Evolutionary conservation across 495 filamentous ascomycete genomes (phyloP).

Genomic region (Pseudotulostoma volvatum): DNA sequence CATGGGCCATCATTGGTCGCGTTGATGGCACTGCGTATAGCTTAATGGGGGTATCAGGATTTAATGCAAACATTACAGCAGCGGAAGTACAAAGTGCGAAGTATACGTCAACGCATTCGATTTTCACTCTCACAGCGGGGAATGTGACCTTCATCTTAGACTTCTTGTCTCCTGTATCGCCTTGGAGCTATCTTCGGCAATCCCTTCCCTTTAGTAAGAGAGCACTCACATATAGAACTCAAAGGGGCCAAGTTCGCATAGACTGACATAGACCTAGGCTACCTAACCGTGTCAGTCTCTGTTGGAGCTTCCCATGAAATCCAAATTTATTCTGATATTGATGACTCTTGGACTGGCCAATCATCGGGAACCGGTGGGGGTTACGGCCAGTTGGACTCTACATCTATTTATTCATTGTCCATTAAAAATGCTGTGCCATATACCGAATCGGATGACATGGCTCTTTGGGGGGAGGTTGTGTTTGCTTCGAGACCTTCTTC

Average conservation of each 20-base stretch:
- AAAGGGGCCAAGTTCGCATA: no score
- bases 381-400: constrained; percentile 13
- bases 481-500: no score
- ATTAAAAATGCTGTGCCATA: no score
- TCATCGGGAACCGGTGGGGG: no score
- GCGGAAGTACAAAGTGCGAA: constrained; percentile 24
- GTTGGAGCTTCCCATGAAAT: constrained; percentile 14
- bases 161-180: constrained; percentile 63
- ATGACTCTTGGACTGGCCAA: constrained; percentile 32
- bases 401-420: no score
- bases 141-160: constrained; percentile 25
- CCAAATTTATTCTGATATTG: constrained; percentile 34
- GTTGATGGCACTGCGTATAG: constrained; percentile 32
- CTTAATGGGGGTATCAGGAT: constrained; percentile 26
- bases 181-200: constrained; percentile 61
- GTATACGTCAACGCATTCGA: constrained; percentile 31
- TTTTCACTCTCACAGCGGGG: constrained; percentile 28
- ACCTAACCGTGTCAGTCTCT: constrained; percentile 49
- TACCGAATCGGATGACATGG: no score
- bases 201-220: constrained; percentile 69
- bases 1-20: constrained; percentile 32
- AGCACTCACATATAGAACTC: no score
- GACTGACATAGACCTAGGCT: no score
- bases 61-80: constrained; percentile 14
- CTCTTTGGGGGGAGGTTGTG: no score